Evolutionary conservation across 805 yeast species (phyloP).

Genomic region (Starmera quercuum): DNA sequence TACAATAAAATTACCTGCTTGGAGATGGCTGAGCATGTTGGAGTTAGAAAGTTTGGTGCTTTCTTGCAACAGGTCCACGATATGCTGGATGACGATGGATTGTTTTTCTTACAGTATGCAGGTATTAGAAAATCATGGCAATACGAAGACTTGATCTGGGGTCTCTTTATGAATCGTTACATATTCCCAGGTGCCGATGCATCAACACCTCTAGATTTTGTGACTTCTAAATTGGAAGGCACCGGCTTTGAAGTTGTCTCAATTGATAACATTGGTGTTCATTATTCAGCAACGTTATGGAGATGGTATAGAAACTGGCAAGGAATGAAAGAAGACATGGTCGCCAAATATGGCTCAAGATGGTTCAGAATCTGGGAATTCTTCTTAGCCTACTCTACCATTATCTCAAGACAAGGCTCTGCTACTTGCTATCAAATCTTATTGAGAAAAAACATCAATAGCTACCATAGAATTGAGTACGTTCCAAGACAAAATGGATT

Average conservation of each 20-base stretch:
- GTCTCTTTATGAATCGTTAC: constrained; percentile 91
- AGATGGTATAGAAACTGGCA: constrained; percentile 95
- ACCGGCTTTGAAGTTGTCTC: constrained; percentile 82
- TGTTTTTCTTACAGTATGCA: constrained; percentile 81
- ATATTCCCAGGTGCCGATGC: constrained; percentile 98
- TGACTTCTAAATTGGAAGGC: constrained; percentile 66
- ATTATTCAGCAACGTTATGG: constrained; percentile 86
- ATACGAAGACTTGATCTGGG: constrained; percentile 91
- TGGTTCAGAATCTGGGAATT: constrained; percentile 94
- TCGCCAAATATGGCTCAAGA: constrained; percentile 74
- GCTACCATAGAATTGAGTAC: constrained; percentile 76
- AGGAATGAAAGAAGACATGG: constrained; percentile 68
- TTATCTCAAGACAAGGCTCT: constrained; percentile 87
- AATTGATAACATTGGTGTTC: constrained; percentile 86
- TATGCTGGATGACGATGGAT: constrained; percentile 87
- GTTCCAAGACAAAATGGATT: constrained; percentile 74
- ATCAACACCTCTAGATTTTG: constrained; percentile 85
- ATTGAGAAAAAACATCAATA: constrained; percentile 81
- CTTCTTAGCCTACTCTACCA: constrained; percentile 76
- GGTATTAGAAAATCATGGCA: constrained; percentile 92
- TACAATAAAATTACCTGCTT: constrained; percentile 85
- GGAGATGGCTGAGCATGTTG: constrained; percentile 97
- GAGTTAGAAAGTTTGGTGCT: constrained; percentile 71
- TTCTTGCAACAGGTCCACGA: constrained; percentile 78
- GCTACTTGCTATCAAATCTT: constrained; percentile 90